Base-by-base conservation (phyloP, 2,329 filamentous ascomycete species). In the Cladosporium sphaerospermum region DNA sequence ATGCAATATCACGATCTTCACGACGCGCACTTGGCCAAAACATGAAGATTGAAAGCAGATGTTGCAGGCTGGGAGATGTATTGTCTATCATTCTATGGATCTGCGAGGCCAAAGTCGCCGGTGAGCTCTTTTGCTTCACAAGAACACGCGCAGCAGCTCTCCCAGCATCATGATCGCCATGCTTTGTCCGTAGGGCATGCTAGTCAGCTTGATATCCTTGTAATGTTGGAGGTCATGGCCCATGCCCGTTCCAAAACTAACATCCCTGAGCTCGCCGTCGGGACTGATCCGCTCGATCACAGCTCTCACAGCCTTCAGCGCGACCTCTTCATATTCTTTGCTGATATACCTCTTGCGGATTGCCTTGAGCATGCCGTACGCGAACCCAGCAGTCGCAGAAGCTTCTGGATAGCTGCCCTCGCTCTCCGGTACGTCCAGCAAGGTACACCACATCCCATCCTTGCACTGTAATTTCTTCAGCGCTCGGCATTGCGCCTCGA, bases 151-250 rank as follows among this genome's bases (percentile, higher is more conserved):
- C 68, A 88, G 65, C 61, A 85, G 87, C 70, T 92, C 88, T 0
- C 85, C 86, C 58, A 91, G 67, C 0, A 85, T 83, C 83, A 91
- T 89, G 57, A 90, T 89, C 0, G 85, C 87, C 87, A 91, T 90
- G 0, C 86, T 85, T 67, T 91, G 88, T 0, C 88, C 88, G 62
- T 91, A 91, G 6, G 87, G 88, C 88, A 91, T 92, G 61, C 84
- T 85, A 2, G 88, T 92, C 56, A 84, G 71, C 1, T 83, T 78
- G 54, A 92, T 90, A 57, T 88, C 80, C 68, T 86, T 85, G 64
- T 92, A 91, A 67, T 89, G 85, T 70, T 90, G 80, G 64, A 90
- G 67, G 54, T 79, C 78, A 58, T 81, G 75, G 0, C 88, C 88
- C 86, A 92, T 90, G 0, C 76, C 84, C 0, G 88, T 92, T 0